phyloP scores from a whole-genome alignment of 164 flowering plant species.

The Umbilicus rupestris region DNA sequence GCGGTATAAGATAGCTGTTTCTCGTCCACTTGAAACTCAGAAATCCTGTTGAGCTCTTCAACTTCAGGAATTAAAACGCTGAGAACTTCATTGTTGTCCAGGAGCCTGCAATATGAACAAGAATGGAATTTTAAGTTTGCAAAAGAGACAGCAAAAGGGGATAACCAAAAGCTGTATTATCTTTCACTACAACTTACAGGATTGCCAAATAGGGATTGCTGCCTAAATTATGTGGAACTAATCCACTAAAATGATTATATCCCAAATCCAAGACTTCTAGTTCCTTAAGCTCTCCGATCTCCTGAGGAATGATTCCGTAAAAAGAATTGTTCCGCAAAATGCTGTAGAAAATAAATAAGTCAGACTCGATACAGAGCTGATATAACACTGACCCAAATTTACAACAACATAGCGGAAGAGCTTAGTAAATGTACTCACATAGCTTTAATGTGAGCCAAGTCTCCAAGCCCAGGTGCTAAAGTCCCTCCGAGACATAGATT shows the following conservation, averaged over 20 bases:
- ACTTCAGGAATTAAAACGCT: not conserved
- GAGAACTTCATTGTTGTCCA: not conserved
- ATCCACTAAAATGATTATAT: constrained; percentile 56
- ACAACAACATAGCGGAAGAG: too few relatives aligned
- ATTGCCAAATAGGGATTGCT: constrained; percentile 32
- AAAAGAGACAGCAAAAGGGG: not conserved
- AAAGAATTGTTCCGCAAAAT: constrained; percentile 65
- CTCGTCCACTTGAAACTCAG: not conserved
- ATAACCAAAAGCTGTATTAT: too few relatives aligned
- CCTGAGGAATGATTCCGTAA: constrained; percentile 54
- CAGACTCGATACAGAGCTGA: too few relatives aligned
- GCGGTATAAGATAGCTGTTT: not conserved
- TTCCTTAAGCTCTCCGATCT: constrained; percentile 45
- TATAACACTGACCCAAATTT: not conserved
- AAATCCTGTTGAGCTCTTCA: not conserved
- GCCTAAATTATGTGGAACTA: constrained; percentile 44
- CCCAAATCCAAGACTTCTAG: constrained; percentile 69
- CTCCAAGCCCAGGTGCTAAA: constrained; percentile 53
- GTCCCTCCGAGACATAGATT: constrained; percentile 67
- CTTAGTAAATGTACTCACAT: constrained; percentile 46
- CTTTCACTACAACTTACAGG: constrained; percentile 38
- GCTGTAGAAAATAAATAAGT: constrained; percentile 24
- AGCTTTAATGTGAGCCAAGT: constrained; percentile 49
- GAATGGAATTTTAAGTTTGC: constrained; percentile 4
- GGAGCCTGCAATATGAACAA: not conserved